Evolutionary conservation across 1,139 yeast genomes (phyloP).

Genomic region (Diutina mesorugosa): DNA sequence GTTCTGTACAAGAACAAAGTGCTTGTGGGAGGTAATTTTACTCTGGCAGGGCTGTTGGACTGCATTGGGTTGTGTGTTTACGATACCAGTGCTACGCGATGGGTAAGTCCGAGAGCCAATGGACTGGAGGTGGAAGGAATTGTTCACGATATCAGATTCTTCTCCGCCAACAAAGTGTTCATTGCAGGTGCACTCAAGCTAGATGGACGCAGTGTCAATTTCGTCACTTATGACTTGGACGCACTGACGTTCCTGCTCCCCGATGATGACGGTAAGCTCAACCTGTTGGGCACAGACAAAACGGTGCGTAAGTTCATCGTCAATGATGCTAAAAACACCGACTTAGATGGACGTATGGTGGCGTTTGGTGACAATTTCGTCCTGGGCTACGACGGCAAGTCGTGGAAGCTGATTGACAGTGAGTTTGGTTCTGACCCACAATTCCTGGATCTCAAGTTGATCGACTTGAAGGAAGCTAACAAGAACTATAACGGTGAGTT

Average conservation of each 20-base stretch:
- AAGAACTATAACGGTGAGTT: not conserved
- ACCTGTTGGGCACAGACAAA: conserved; percentile 13
- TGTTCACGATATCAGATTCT: conserved; percentile 43
- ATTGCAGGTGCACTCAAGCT: conserved; percentile 50
- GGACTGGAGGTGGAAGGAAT: conserved; percentile 30
- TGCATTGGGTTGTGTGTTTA: conserved; percentile 63
- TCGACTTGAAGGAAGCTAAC: not conserved
- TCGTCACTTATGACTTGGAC: conserved; percentile 42
- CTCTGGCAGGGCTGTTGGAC: conserved; percentile 40
- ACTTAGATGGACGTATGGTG: conserved; percentile 36
- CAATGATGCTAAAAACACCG: conserved; percentile 24
- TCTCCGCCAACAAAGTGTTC: conserved; percentile 35
- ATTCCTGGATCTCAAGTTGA: not conserved
- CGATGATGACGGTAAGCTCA: conserved; percentile 10
- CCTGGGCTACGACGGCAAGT: conserved; percentile 12
- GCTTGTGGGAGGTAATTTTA: conserved; percentile 70
- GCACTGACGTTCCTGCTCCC: conserved; percentile 13
- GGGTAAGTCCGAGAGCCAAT: conserved; percentile 36
- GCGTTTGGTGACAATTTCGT: conserved; percentile 42
- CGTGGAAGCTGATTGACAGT: not conserved
- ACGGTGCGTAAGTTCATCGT: conserved; percentile 36
- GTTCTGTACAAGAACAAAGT: conserved; percentile 40
- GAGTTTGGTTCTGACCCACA: not conserved
- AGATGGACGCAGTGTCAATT: conserved; percentile 20
- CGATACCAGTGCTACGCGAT: conserved; percentile 39